Conservation (phyloP, 805 yeast species). For the Starmerella riodocensis region DNA sequence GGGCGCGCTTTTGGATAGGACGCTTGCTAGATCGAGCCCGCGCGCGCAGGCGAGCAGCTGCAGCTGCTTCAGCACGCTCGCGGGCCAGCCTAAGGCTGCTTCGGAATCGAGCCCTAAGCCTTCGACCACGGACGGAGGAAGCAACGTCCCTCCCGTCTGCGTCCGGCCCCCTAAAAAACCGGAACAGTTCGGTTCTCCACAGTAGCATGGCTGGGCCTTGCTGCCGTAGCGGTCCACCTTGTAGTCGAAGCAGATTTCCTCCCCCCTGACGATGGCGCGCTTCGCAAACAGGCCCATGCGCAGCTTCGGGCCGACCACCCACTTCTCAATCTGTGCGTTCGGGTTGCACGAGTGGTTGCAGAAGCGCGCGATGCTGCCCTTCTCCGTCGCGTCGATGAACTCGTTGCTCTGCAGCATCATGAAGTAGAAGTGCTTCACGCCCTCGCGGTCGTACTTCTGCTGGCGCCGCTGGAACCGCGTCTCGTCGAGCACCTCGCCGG, state of each 20-base stretch:
- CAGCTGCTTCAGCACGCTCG: constrained; percentile 11
- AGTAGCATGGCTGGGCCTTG: constrained; percentile 81
- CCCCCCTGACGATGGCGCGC: constrained; percentile 56
- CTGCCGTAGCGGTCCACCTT: constrained; percentile 96
- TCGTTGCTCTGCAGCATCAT: constrained; percentile 92
- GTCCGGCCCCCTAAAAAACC: constrained; percentile 95
- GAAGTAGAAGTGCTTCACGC: constrained; percentile 74
- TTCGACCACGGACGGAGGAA: constrained; percentile 73
- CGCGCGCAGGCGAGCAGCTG: constrained; percentile 28
- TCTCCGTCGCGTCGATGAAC: constrained; percentile 85
- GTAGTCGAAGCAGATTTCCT: constrained; percentile 84
- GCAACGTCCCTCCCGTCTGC: constrained; percentile 79
- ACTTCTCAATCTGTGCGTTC: constrained; percentile 86
- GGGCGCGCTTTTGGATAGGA: constrained; percentile 7
- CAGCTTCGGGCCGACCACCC: constrained; percentile 86
- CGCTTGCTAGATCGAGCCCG: constrained; percentile 28
- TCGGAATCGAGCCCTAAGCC: constrained; percentile 62
- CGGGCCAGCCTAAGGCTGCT: constrained; percentile 44
- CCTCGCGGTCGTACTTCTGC: constrained; percentile 46
- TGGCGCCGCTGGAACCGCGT: constrained; percentile 58
- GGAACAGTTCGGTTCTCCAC: constrained; percentile 84
- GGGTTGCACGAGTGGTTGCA: constrained; percentile 94
- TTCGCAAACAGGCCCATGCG: constrained; percentile 93
- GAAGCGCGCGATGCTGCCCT: constrained; percentile 81
- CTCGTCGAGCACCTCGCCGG: constrained; percentile 88